These are phyloP conservation scores for Musa beccarii DNA, from an alignment of 176 grass and related monocot genomes.

Conservation along the genomic window DNA sequence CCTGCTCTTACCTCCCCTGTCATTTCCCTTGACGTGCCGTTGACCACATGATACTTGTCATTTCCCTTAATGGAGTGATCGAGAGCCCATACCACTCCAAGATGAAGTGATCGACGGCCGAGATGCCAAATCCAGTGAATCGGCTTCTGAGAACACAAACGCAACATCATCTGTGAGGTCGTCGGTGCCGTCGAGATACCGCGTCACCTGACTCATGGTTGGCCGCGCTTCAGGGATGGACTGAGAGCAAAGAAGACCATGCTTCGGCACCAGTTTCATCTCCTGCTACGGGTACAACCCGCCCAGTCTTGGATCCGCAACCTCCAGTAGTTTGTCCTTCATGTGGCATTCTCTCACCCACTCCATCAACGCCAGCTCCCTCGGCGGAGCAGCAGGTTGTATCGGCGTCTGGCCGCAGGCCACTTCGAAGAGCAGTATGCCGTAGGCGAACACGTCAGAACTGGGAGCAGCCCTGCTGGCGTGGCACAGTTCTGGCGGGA, in stretches of 20 bases:
- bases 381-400: not conserved
- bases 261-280: slow-evolving; percentile 1
- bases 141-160: not conserved
- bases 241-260: slow-evolving; percentile 2
- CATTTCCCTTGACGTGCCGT: too few relatives aligned
- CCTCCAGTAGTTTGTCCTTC: not conserved
- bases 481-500: not conserved
- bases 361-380: not conserved
- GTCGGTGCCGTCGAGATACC: not conserved
- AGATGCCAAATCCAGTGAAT: not conserved
- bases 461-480: not conserved
- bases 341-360: slow-evolving; percentile 9
- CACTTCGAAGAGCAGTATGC: slow-evolving; percentile 4
- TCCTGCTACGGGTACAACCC: slow-evolving; percentile 4
- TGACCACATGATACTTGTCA: not conserved
- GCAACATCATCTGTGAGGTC: not conserved
- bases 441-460: slow-evolving; percentile 10
- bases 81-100: not conserved
- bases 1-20: too few relatives aligned
- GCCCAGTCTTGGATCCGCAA: not conserved
- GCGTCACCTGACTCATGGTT: slow-evolving; percentile 4
- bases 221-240: not conserved
- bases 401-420: slow-evolving; percentile 4
- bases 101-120: not conserved
- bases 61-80: not conserved